These are phyloP conservation scores for Phyllosticta citrichinensis DNA, from an alignment of 2,329 filamentous ascomycete genomes.

Conservation along the genomic window DNA sequence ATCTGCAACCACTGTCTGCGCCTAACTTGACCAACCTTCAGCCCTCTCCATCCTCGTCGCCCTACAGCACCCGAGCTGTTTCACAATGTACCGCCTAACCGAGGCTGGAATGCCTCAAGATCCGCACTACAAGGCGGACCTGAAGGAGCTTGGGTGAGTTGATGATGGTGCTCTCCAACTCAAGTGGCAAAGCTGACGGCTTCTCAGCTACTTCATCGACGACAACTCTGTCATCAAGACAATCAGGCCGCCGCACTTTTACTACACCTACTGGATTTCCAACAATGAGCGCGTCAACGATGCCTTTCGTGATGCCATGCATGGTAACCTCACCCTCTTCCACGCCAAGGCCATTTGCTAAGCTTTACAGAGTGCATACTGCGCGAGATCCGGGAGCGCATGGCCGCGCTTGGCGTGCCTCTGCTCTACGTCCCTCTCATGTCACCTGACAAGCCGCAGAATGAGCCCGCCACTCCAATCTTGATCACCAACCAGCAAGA, in stretches of 20 bases:
- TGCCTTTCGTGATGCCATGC: conserved; percentile 58
- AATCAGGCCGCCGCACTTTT: conserved; percentile 54
- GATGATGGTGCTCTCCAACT: not conserved
- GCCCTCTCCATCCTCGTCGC: not conserved
- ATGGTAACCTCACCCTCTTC: conserved; percentile 43
- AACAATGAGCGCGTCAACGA: conserved; percentile 70
- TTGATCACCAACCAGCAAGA: conserved; percentile 46
- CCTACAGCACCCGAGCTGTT: conserved; percentile 13
- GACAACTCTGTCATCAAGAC: conserved; percentile 63
- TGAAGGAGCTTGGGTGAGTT: conserved; percentile 62
- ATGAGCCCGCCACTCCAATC: conserved; percentile 57
- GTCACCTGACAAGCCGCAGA: conserved; percentile 25
- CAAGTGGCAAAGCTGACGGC: conserved; percentile 1
- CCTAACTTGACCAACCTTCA: not conserved
- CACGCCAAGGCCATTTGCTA: conserved; percentile 12
- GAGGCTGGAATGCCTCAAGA: conserved; percentile 62
- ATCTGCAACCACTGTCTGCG: not conserved
- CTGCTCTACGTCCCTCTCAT: conserved; percentile 53
- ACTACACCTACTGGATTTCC: conserved; percentile 65
- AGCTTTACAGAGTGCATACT: conserved; percentile 48
- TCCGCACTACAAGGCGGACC: conserved; percentile 51
- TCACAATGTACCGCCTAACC: conserved; percentile 65
- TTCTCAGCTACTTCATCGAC: conserved; percentile 65
- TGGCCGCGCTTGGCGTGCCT: conserved; percentile 50
- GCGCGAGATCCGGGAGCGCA: conserved; percentile 50